Percentiles rank a stretch among this genome's conserved stretches.
phyloP scores from a whole-genome alignment of 2,329 filamentous ascomycete genomes.

The Epichloe amarillans region DNA sequence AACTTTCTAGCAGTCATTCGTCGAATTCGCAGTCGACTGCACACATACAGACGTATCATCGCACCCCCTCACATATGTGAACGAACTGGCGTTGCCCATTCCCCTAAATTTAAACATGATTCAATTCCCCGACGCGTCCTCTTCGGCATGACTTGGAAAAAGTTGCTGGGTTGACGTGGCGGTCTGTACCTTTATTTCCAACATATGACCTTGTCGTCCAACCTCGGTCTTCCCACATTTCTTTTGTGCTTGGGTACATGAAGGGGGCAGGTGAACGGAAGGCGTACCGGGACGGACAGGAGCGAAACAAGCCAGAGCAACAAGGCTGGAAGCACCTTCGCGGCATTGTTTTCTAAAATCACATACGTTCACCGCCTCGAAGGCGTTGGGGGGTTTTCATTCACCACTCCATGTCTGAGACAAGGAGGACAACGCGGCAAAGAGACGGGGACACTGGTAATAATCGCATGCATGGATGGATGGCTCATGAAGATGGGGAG shows the following conservation, averaged over 20 bases:
- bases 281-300: conserved; percentile 2
- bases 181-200: not conserved
- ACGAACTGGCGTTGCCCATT: not conserved
- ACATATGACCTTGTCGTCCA: not conserved
- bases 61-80: no score
- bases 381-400: not conserved
- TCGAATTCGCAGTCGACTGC: not conserved
- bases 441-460: not conserved
- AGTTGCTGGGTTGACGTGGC: not conserved
- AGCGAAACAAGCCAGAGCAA: not conserved
- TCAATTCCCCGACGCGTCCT: not conserved
- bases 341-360: not conserved
- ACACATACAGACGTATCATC: not conserved
- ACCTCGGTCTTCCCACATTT: not conserved
- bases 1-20: not conserved
- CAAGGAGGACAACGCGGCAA: not conserved
- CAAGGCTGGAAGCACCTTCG: not conserved
- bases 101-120: not conserved
- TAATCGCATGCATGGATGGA: not conserved
- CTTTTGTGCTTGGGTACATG: conserved; percentile 5
- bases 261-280: not conserved
- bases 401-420: not conserved
- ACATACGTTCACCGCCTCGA: not conserved
- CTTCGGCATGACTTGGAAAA: not conserved
- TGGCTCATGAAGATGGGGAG: not conserved